phyloP scores from a whole-genome alignment of 2,329 filamentous ascomycete genomes.

The Neobulgaria alba region DNA sequence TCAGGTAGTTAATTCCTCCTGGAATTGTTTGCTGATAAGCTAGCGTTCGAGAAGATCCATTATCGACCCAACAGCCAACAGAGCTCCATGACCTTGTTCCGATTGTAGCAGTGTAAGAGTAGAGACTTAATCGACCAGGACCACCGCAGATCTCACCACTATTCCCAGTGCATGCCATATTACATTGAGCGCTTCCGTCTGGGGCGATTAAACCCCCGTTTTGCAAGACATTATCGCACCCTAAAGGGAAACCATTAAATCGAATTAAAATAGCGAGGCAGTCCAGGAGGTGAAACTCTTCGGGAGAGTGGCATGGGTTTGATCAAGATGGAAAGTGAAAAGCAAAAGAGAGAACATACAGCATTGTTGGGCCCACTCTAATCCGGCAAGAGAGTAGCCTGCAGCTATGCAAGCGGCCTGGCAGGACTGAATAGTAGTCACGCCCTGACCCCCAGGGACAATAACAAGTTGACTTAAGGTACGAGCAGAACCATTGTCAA shows the following conservation, averaged over 20 bases:
- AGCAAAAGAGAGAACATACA: neutral
- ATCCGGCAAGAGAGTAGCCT: neutral
- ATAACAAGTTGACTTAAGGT: neutral
- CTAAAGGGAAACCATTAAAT: neutral
- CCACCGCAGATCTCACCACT: constrained; percentile 5
- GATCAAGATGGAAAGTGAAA: neutral
- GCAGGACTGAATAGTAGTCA: neutral
- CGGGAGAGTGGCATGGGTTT: too few species aligned
- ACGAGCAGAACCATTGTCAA: neutral
- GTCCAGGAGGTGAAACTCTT: too few species aligned
- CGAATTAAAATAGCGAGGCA: neutral
- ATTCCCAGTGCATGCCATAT: constrained; percentile 1
- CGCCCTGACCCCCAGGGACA: neutral
- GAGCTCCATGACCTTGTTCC: neutral
- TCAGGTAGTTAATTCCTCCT: neutral
- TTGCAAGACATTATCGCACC: neutral
- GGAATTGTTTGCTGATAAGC: neutral
- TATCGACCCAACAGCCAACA: neutral
- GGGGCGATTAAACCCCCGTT: neutral
- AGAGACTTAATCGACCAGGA: neutral
- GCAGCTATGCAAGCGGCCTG: neutral
- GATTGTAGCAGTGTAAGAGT: neutral
- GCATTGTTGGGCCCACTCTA: neutral
- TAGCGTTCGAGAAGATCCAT: neutral
- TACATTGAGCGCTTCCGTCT: constrained; percentile 1